Conservation (phyloP, 78 protist genomes). For the Dictyostelium purpureum region DNA sequence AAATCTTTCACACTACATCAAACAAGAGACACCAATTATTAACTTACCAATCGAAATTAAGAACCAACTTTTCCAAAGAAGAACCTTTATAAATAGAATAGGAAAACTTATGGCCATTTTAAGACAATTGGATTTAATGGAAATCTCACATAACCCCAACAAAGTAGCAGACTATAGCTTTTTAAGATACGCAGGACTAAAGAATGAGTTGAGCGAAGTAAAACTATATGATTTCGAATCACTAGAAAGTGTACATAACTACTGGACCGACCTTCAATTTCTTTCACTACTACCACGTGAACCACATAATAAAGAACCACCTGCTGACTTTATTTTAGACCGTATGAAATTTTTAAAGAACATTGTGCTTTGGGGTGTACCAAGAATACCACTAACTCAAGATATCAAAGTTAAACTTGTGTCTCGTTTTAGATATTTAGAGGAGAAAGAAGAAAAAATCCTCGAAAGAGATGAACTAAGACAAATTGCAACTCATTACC, state of each 20-base stretch:
- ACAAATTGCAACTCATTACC: neutral
- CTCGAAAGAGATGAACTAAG: neutral
- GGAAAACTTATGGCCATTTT: neutral
- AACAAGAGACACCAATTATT: neutral
- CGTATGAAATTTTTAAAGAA: neutral
- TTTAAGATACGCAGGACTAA: neutral
- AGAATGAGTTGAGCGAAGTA: neutral
- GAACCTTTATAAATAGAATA: neutral
- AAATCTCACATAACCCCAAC: neutral
- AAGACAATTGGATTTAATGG: neutral
- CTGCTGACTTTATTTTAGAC: neutral
- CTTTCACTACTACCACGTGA: neutral
- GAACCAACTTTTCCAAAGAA: neutral
- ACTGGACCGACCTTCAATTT: conserved; percentile 11
- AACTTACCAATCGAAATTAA: neutral
- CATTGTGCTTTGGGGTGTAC: conserved; percentile 8
- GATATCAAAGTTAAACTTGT: neutral
- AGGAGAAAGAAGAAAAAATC: too few species aligned
- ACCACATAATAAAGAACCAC: neutral
- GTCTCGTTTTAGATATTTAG: too few species aligned
- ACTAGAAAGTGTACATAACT: neutral
- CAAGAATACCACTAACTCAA: neutral
- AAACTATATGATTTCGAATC: neutral
- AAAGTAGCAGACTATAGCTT: neutral
- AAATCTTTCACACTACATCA: neutral